Base-by-base conservation (phyloP, 305 asterid species). In the Ilex paraguariensis region DNA sequence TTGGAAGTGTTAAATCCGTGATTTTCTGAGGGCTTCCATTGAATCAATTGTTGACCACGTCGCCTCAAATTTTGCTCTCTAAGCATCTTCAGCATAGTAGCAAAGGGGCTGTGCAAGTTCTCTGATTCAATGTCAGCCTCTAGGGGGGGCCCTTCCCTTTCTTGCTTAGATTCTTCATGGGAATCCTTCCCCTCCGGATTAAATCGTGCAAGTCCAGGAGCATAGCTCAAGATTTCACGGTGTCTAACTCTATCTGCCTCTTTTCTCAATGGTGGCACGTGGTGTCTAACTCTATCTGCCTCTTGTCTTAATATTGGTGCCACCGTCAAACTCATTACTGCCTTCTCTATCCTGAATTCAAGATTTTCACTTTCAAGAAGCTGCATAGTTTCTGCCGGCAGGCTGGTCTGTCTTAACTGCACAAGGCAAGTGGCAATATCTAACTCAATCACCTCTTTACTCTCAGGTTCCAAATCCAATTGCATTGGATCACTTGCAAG, bases 31-130 rank as follows among this genome's bases (percentile, higher is more conserved):
- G 86, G 74, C 64, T 66, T 76, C 96, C 96, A 86, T 66, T 73
- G 70, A 74, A 85, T 72, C 77, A 81, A 75, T 55, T 68, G 61
- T 59, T 77, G 66, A 66, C 72, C 64, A 10, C 48, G 68, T 16
- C 3, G 46, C 70, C 60, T 74, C 31, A 66, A 54, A 31, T 62
- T 66, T 65, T 83, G 83, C 54, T 65, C 79, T 64, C 76, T 78
- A 52, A 87, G 63, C 67, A 57, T 74, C 74, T 75, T 73, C 65
- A 90, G 79, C 56, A 86, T 82, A 40, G 78, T 76, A 55, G 85
- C 68, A 78, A 88, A 86, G n/a, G 89, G 83, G 57, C 82, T 82
- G 5, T 75, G 68, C 31, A 60, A 61, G 53, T 62, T 79, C 51
- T 87, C 87, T 40, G 82, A 74, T 39, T 73, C 70, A 50, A 81